Conservation (phyloP, 140 eudicot genomes). For the Artemisia princeps region DNA sequence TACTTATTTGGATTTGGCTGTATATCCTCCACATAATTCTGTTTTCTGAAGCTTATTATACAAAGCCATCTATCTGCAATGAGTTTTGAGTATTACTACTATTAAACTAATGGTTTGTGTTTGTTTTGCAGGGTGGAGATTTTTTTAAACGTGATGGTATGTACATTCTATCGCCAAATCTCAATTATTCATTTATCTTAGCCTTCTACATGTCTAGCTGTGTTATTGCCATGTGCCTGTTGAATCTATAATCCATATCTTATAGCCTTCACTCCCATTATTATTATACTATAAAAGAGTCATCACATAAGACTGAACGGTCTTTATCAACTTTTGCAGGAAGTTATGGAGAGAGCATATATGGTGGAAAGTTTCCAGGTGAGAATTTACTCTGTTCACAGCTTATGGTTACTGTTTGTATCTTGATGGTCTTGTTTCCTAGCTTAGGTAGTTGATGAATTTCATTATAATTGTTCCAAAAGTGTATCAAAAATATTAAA, state of each 20-base stretch:
- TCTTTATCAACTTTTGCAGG: conserved; percentile 43
- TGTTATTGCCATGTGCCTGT: background rate
- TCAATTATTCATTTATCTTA: background rate
- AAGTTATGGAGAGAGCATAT: conserved; percentile 85
- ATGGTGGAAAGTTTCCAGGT: conserved; percentile 98
- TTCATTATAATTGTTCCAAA: conserved; percentile 1
- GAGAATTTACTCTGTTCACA: conserved; percentile 23
- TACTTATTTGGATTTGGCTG: conserved; percentile 39
- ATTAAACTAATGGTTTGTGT: conserved; percentile 23
- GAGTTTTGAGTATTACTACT: conserved; percentile 8
- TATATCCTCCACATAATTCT: conserved; percentile 29
- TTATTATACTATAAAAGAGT: background rate
- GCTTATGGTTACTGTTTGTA: conserved; percentile 19
- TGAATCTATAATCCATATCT: background rate
- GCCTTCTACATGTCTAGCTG: background rate
- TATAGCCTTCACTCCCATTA: background rate
- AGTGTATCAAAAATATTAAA: conserved; percentile 8
- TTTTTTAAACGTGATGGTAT: conserved; percentile 73
- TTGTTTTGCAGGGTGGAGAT: conserved; percentile 87
- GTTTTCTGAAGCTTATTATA: conserved; percentile 25
- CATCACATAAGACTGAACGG: background rate
- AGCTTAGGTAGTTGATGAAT: conserved; percentile 17
- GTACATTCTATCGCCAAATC: conserved; percentile 13
- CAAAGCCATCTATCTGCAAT: conserved; percentile 10
- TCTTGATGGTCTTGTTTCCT: conserved; percentile 15